Evolutionary conservation across 2,329 filamentous ascomycete genomes (phyloP).

Genomic region (Septoria linicola): DNA sequence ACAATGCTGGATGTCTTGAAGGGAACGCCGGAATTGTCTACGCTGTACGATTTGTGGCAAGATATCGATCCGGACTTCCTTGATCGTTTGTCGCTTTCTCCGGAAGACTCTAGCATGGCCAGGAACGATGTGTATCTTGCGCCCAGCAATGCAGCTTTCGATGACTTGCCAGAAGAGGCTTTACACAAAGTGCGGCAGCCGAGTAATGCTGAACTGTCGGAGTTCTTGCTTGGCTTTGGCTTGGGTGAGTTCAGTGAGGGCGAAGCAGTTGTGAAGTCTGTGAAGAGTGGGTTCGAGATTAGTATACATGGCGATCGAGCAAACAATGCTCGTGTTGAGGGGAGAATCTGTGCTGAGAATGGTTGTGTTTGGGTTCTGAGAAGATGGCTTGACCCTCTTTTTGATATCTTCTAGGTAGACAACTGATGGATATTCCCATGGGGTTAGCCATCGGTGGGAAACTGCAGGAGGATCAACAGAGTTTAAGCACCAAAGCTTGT

Average conservation of each 20-base stretch:
- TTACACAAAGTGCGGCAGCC: conserved; percentile 8
- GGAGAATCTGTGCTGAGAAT: conserved; percentile 21
- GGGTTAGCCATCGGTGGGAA: background rate
- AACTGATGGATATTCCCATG: background rate
- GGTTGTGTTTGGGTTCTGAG: conserved; percentile 23
- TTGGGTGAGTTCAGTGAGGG: conserved; percentile 3
- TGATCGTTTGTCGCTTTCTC: conserved; percentile 9
- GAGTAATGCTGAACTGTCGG: conserved; percentile 14
- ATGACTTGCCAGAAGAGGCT: conserved; percentile 7
- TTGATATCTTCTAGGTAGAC: background rate
- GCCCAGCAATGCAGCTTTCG: conserved; percentile 21
- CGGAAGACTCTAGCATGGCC: background rate
- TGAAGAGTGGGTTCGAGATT: conserved; percentile 14
- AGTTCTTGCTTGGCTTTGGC: conserved; percentile 17
- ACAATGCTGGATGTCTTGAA: conserved; percentile 17
- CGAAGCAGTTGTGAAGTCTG: background rate
- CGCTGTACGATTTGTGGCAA: conserved; percentile 1
- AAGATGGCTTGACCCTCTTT: conserved; percentile 23
- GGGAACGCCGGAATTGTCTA: conserved; percentile 7
- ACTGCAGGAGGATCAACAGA: background rate
- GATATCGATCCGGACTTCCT: conserved; percentile 16
- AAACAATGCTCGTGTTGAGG: conserved; percentile 17
- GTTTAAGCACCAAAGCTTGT: background rate
- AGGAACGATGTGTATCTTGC: conserved; percentile 18
- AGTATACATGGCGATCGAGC: conserved; percentile 2